Base-by-base conservation (phyloP, 179 eudicot species). In the Kewa caespitosa region DNA sequence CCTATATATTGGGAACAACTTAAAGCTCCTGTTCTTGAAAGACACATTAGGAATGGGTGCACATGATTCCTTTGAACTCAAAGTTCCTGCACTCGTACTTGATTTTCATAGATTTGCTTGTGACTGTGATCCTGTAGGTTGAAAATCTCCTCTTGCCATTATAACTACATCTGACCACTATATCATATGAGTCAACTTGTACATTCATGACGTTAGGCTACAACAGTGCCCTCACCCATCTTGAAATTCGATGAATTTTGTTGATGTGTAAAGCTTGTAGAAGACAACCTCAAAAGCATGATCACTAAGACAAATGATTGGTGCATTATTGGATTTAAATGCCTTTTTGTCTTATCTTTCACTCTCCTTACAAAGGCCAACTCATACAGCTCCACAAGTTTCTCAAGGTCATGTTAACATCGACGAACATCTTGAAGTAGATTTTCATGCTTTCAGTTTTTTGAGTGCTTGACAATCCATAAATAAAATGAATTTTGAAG, bases 11-110 rank as follows among this genome's bases (percentile, higher is more conserved):
- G n/a, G 3, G 54, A n/a, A 67, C 37, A 41, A n/a, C 38, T 12
- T 67, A 4, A 0, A 38, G 38, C 48, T 38, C 46, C 32, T 66
- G 18, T 38, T 66, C 70, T n/a, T 37, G 48, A 8, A 67, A 28
- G 18, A 41, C 71, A 41, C 38, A 48, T 1, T 39, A 17, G 4
- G 54, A 41, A 37, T 67, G 37, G 15, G 22, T 67, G 28, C 36
- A 67, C 37, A 67, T 67, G 10, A 67, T 67, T 12, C 70, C 70
- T 27, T 67, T 38, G 20, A 67, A 67, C 42, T 67, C 70, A 38
- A 67, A 67, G 15, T 38, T 67, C 70, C 39, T 67, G 52, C 70
- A 67, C 5, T 38, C 50, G 39, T 18, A 67, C 7, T 52, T 67
- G 6, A 67, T 27, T 8, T 67, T 36, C 71, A 67, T 13, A n/a